Base-by-base conservation (phyloP, 441 rosid species). In the Croton laevigatus region DNA sequence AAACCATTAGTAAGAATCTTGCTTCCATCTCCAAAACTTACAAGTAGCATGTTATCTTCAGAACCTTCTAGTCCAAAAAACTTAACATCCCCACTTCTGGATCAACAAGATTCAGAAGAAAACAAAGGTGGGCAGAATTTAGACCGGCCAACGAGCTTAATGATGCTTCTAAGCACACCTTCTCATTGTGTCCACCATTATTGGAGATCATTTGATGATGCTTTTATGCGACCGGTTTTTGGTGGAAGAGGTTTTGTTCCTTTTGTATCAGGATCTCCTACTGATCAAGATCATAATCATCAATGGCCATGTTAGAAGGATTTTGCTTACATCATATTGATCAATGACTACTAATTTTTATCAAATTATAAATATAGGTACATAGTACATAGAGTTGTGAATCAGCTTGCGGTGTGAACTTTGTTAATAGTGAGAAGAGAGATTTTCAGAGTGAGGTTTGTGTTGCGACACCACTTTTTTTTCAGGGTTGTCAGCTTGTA, bases 211-310 rank as follows among this genome's bases (percentile, higher is more conserved):
- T 91, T 91, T 0, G 98, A 93, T 16, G 62, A 93, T 6, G 79
- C 84, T n/a, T 87, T 89, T 82, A 93, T 91, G 98, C 77, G 98
- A 60, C 97, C 93, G 8, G 84, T 84, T 49, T 93, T 93, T 60
- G 97, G 97, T 2, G 97, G 98, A 46, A 78, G 96, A 10, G 98
- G 98, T 27, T 85, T 91, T 6, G 82, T 84, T 6, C 88, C 87
- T 8, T 40, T 72, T 10, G 77, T 81, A 66, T 90, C 92, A 0
- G 86, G 93, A 67, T 88, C 97, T 45, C 97, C 96, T 0, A 63
- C 81, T 12, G 97, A 88, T 17, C 70, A 61, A 51, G 73, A 71
- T 59, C 75, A 71, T 62, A 74, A 67, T 72, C 77, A 53, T 19
- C 82, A 75, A 62, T 87, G 91, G 87, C 76, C 57, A 38, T 78